Conservation (phyloP, 2,329 filamentous ascomycete genomes). For the Byssochlamys sp. region DNA sequence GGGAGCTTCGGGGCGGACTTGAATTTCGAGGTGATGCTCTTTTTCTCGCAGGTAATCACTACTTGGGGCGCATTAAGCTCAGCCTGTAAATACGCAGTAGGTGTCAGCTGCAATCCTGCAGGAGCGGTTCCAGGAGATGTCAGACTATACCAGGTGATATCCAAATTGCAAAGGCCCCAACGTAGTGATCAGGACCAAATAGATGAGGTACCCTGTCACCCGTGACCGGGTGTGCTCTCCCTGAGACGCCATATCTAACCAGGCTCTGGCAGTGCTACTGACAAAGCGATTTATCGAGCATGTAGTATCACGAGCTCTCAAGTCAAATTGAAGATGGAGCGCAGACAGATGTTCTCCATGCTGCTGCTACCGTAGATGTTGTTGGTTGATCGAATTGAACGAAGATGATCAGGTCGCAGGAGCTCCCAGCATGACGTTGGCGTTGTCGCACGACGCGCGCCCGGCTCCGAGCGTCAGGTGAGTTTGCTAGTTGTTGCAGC, state of each 20-base stretch:
- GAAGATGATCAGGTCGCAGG: not conserved
- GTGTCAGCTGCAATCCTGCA: not conserved
- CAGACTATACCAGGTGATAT: slow-evolving; percentile 65
- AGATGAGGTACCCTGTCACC: slow-evolving; percentile 67
- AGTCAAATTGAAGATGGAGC: not conserved
- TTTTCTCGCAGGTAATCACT: slow-evolving; percentile 75
- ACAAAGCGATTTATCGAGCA: not conserved
- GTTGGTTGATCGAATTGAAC: not conserved
- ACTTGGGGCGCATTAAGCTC: slow-evolving; percentile 92
- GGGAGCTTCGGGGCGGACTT: slow-evolving; percentile 28
- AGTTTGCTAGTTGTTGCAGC: not conserved
- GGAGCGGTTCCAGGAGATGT: not conserved
- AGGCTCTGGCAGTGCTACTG: not conserved
- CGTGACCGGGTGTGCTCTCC: slow-evolving; percentile 11
- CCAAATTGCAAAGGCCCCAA: slow-evolving; percentile 88
- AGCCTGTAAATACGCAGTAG: slow-evolving; percentile 45
- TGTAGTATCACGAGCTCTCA: not conserved
- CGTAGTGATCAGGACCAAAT: slow-evolving; percentile 66
- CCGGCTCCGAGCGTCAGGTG: not conserved
- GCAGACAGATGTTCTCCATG: not conserved
- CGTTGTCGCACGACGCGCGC: not conserved
- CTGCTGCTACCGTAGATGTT: not conserved
- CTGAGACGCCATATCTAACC: slow-evolving; percentile 12
- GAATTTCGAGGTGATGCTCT: slow-evolving; percentile 35
- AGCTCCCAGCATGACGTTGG: not conserved